A percentile compares a stretch with the other conserved stretches of the same genome.
phyloP scores from a whole-genome alignment of 2,329 filamentous ascomycete species.

The Ciborinia camelliae region DNA sequence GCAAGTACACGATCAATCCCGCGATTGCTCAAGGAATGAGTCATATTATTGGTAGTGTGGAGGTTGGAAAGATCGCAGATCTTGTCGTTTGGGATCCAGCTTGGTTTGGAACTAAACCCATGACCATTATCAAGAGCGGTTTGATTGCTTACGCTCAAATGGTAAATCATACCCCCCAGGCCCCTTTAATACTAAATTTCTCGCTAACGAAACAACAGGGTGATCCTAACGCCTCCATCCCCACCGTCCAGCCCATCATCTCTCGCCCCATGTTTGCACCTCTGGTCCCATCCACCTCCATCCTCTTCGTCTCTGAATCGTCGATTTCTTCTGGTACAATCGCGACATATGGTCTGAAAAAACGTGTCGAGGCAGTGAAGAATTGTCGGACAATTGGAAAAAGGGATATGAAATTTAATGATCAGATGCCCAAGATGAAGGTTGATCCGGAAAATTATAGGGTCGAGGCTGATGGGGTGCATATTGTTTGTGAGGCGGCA shows the following conservation, averaged over 20 bases:
- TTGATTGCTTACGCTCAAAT: constrained; percentile 81
- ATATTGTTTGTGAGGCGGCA: constrained; percentile 71
- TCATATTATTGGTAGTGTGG: constrained; percentile 81
- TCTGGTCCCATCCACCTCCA: constrained; percentile 65
- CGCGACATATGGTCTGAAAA: constrained; percentile 69
- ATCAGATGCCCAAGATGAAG: constrained; percentile 77
- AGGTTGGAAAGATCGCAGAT: constrained; percentile 87
- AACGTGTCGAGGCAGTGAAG: constrained; percentile 75
- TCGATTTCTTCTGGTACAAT: constrained; percentile 66
- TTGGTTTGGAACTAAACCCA: constrained; percentile 85
- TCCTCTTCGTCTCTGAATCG: constrained; percentile 78
- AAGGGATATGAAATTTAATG: constrained; percentile 87
- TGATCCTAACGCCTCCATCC: constrained; percentile 79
- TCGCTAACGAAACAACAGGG: constrained; percentile 48
- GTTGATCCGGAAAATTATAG: constrained; percentile 89
- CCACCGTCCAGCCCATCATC: constrained; percentile 80
- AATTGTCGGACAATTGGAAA: constrained; percentile 74
- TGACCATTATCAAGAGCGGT: constrained; percentile 78
- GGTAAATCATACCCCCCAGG: constrained; percentile 49
- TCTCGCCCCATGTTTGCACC: constrained; percentile 84
- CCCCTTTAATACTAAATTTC: not conserved
- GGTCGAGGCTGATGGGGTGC: constrained; percentile 78
- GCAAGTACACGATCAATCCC: constrained; percentile 95
- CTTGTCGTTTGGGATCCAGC: constrained; percentile 82
- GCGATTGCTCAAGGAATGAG: constrained; percentile 87